A percentile compares a stretch with the other conserved stretches of the same genome.
These are phyloP conservation scores for Phellopilus nigrolimitatus DNA, from an alignment of 1,284 basidiomycete genomes.

Conservation along the genomic window DNA sequence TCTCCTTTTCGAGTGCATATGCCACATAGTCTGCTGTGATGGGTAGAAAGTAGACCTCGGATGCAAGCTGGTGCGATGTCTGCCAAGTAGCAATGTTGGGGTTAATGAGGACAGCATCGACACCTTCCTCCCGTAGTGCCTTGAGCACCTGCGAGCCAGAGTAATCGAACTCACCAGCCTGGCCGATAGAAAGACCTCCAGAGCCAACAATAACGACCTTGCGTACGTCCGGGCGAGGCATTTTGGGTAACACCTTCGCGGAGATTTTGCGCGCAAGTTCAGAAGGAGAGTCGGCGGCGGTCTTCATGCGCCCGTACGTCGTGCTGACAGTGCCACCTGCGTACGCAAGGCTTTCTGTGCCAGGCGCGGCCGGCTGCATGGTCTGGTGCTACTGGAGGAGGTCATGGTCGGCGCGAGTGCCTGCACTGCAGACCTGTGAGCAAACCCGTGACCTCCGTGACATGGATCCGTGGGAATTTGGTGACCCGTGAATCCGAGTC, in stretches of 20 bases:
- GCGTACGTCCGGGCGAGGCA: constrained; percentile 84
- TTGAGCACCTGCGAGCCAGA: constrained; percentile 99
- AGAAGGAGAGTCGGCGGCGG: constrained; percentile 87
- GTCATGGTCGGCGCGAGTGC: no score
- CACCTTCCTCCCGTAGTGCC: constrained; percentile 92
- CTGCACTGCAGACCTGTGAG: no score
- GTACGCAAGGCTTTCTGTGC: no score
- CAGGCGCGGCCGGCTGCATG: no score
- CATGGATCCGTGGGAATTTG: no score
- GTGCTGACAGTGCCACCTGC: no score
- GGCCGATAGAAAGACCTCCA: constrained; percentile 95
- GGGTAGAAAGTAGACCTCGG: constrained; percentile 96
- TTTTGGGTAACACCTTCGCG: constrained; percentile 84
- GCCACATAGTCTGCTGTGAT: constrained; percentile 98
- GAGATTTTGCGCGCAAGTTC: constrained; percentile 89
- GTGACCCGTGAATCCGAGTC: no score
- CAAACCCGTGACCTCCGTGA: no score
- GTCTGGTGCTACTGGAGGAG: no score
- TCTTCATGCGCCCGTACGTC: no score
- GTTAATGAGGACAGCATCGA: constrained; percentile 94
- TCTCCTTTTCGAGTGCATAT: constrained; percentile 97
- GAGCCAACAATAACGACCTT: constrained; percentile 97
- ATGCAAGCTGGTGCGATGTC: constrained; percentile 94
- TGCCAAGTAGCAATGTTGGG: constrained; percentile 98
- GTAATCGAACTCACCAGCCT: constrained; percentile 99